Evolutionary conservation across 371 early-diverging fungal genomes (phyloP).

Genomic region (Mucor circinelloides): DNA sequence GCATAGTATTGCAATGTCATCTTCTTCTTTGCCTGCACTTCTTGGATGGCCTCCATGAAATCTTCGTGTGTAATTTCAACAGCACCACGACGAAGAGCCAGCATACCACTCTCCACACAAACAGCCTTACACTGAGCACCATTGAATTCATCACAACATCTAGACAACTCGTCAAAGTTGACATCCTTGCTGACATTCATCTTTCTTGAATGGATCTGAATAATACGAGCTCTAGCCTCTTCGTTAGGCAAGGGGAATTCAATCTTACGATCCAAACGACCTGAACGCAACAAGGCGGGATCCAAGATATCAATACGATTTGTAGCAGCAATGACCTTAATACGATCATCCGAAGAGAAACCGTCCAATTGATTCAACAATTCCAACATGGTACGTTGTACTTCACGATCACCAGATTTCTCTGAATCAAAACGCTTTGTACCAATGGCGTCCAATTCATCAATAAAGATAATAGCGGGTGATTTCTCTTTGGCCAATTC

Average conservation of each 20-base stretch:
- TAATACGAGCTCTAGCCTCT: conserved; percentile 97
- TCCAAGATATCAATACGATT: conserved; percentile 99
- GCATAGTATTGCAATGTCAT: conserved; percentile 95
- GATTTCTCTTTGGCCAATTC: conserved; percentile 98
- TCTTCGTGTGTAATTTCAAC: conserved; percentile 96
- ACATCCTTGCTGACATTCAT: conserved; percentile 97
- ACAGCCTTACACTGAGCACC: conserved; percentile 99
- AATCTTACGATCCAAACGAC: conserved; percentile 99
- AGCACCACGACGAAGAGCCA: conserved; percentile 95
- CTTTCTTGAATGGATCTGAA: conserved; percentile 99
- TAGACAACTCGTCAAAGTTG: conserved; percentile 98
- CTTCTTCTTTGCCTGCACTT: conserved; percentile 99
- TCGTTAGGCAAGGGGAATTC: conserved; percentile 99
- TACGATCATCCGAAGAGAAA: conserved; percentile 93
- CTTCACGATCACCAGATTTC: conserved; percentile 99
- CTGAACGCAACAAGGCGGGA: conserved; percentile 98
- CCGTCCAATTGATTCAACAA: conserved; percentile 99
- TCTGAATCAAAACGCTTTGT: conserved; percentile 99
- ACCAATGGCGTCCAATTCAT: conserved; percentile 99
- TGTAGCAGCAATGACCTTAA: conserved; percentile 99
- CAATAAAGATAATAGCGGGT: conserved; percentile 99
- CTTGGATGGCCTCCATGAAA: conserved; percentile 99
- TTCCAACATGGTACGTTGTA: conserved; percentile 99
- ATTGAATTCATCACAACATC: conserved; percentile 99
- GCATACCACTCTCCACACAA: conserved; percentile 95